Evolutionary conservation across 129 eudicot species (phyloP).

Genomic region (Cynara cardunculus): DNA sequence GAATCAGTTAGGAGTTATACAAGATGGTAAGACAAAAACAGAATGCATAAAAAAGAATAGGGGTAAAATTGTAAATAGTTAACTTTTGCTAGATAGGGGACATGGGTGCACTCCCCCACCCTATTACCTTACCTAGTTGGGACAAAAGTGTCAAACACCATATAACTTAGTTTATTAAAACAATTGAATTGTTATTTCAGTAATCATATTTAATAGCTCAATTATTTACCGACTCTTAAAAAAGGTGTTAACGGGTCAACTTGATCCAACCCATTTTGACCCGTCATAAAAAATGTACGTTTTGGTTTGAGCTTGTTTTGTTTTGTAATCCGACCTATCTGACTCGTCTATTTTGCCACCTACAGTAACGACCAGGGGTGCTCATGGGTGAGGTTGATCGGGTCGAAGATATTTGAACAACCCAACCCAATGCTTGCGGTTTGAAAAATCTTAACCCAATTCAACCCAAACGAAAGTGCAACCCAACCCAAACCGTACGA

Average conservation of each 20-base stretch:
- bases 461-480: too few species aligned
- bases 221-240: too few species aligned
- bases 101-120: background rate
- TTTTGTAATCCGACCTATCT: background rate
- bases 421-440: too few species aligned
- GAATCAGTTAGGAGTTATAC: background rate
- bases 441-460: too few species aligned
- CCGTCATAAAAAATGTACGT: background rate
- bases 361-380: too few species aligned
- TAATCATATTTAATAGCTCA: background rate
- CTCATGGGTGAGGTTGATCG: too few species aligned
- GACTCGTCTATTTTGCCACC: background rate
- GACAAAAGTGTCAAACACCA: background rate
- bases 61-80: too few species aligned
- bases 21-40: background rate
- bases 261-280: background rate
- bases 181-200: background rate
- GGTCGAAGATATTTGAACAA: too few species aligned
- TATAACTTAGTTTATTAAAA: too few species aligned
- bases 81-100: background rate
- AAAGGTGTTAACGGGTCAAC: background rate
- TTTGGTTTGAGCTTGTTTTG: background rate
- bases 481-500: too few species aligned
- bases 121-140: background rate
- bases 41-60: background rate